phyloP scores from a whole-genome alignment of 768 basidiomycete genomes.

The Tylopilus vinaceipallidus region DNA sequence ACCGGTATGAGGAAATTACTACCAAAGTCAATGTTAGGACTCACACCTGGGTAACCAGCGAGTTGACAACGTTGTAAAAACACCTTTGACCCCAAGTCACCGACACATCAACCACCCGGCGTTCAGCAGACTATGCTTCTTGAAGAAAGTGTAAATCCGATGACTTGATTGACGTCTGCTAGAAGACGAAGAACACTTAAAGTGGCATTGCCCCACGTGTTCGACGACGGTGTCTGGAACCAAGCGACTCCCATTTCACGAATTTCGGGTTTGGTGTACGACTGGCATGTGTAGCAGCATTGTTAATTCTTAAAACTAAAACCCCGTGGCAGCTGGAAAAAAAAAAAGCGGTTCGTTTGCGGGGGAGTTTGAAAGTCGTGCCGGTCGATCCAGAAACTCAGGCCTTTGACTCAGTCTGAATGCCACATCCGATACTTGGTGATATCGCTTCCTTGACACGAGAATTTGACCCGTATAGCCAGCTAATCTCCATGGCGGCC shows the following conservation, averaged over 20 bases:
- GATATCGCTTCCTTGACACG: neutral
- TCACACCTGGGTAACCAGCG: neutral
- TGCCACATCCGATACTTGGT: neutral
- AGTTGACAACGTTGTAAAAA: neutral
- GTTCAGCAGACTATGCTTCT: neutral
- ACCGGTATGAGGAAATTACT: neutral
- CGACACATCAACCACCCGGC: neutral
- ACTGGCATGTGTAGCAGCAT: neutral
- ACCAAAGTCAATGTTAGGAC: neutral
- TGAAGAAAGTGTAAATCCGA: neutral
- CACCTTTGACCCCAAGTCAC: neutral
- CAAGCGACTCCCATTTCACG: neutral
- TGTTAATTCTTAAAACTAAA: no score
- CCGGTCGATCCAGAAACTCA: no score
- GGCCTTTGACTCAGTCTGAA: neutral
- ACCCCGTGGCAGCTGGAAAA: no score
- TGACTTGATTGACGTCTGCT: neutral
- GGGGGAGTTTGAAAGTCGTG: neutral
- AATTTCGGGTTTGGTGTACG: neutral
- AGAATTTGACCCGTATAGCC: neutral
- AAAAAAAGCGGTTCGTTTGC: no score
- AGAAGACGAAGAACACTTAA: neutral
- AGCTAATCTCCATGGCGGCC: slow-evolving; percentile 3
- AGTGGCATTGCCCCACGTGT: neutral
- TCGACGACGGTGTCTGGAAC: neutral